phyloP scores from a whole-genome alignment of 2,329 filamentous ascomycete species.

The Fusarium fracticaudum region DNA sequence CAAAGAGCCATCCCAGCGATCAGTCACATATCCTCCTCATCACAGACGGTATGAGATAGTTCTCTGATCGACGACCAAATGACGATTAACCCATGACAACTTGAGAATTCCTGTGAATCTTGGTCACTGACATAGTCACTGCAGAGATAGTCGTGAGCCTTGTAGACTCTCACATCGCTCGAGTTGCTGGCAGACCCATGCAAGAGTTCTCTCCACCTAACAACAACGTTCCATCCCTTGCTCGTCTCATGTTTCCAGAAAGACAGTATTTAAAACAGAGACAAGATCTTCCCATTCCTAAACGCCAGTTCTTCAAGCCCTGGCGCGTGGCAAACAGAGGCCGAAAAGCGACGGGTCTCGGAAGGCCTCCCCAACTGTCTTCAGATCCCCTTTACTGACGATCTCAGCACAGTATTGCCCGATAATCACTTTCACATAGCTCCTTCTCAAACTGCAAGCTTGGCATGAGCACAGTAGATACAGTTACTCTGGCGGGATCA shows the following conservation, averaged over 20 bases:
- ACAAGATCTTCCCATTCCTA: slow-evolving; percentile 35
- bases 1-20: neutral
- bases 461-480: neutral
- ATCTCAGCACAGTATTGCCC: slow-evolving; percentile 3
- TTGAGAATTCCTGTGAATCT: neutral
- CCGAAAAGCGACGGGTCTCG: slow-evolving; percentile 22
- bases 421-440: slow-evolving; percentile 4
- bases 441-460: slow-evolving; percentile 5
- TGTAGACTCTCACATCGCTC: neutral
- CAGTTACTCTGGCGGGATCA: neutral
- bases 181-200: neutral
- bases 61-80: neutral
- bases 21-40: neutral
- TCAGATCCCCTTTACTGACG: neutral
- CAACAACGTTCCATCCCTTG: slow-evolving; percentile 26
- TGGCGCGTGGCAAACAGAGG: slow-evolving; percentile 28
- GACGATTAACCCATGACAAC: neutral
- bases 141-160: neutral
- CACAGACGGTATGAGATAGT: neutral
- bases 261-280: slow-evolving; percentile 8
- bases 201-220: neutral
- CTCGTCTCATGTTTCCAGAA: slow-evolving; percentile 25
- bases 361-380: neutral
- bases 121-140: neutral
- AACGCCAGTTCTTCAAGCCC: slow-evolving; percentile 7